Conservation (phyloP, 768 basidiomycete species). For the Tylopilus sp. region DNA sequence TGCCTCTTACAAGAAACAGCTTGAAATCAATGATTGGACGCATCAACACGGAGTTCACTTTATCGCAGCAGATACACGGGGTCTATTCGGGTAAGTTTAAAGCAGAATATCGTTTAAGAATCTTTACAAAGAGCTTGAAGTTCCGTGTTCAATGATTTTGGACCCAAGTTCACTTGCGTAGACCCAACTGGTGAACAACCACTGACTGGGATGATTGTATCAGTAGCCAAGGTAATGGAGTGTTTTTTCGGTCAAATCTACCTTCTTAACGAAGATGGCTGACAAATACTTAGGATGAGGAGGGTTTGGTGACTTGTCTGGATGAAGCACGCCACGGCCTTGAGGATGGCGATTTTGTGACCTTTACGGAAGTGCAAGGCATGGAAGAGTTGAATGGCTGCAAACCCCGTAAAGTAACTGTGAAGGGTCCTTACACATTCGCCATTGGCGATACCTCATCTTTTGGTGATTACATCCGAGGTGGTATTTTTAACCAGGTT, state of each 20-base stretch:
- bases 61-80: slow-evolving; percentile 86
- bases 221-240: slow-evolving; percentile 70
- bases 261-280: neutral
- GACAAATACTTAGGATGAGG: slow-evolving; percentile 58
- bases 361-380: slow-evolving; percentile 93
- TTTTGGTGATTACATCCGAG: slow-evolving; percentile 72
- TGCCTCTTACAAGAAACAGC: slow-evolving; percentile 70
- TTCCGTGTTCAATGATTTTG: slow-evolving; percentile 95
- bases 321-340: slow-evolving; percentile 97
- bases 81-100: slow-evolving; percentile 81
- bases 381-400: slow-evolving; percentile 90
- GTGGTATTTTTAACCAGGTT: slow-evolving; percentile 96
- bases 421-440: slow-evolving; percentile 98
- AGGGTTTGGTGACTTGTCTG: slow-evolving; percentile 93
- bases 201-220: slow-evolving; percentile 91
- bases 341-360: slow-evolving; percentile 98
- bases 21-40: slow-evolving; percentile 96
- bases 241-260: neutral
- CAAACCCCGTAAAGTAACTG: slow-evolving; percentile 86
- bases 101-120: neutral
- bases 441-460: slow-evolving; percentile 87
- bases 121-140: slow-evolving; percentile 38
- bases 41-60: slow-evolving; percentile 87
- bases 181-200: slow-evolving; percentile 98
- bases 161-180: slow-evolving; percentile 89